Percentiles rank a stretch among this genome's conserved stretches.
Evolutionary conservation across 345 rosid species (phyloP).

Genomic region (Brassica carinata): DNA sequence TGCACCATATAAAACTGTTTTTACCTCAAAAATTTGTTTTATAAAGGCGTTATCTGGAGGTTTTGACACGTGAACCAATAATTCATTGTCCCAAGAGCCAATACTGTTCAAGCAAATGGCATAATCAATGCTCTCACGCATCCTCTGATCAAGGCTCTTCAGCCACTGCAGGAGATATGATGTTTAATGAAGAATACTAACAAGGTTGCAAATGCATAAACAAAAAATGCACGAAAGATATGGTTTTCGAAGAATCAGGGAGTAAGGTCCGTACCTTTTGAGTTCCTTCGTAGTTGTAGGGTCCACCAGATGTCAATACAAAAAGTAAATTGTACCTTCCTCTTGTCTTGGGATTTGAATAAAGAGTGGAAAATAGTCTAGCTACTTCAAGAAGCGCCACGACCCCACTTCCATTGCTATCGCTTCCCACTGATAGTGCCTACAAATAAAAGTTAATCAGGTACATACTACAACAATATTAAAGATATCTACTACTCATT

Average conservation of each 20-base stretch:
- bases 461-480: constrained; percentile 10
- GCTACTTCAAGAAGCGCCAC: constrained; percentile 96
- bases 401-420: constrained; percentile 95
- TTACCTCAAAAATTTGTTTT: constrained; percentile 91
- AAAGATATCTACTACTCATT: constrained; percentile 24
- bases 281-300: constrained; percentile 95
- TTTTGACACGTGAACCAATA: constrained; percentile 87
- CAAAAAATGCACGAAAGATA: not conserved
- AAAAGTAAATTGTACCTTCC: constrained; percentile 94
- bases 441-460: constrained; percentile 44
- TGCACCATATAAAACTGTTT: constrained; percentile 21
- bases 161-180: constrained; percentile 75
- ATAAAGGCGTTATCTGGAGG: constrained; percentile 92
- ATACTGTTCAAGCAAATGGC: constrained; percentile 96
- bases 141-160: constrained; percentile 91
- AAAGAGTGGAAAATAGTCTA: constrained; percentile 88
- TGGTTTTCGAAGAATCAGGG: constrained; percentile 14
- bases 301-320: constrained; percentile 95
- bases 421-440: constrained; percentile 96
- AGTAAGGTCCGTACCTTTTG: constrained; percentile 65
- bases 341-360: constrained; percentile 92
- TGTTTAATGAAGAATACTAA: constrained; percentile 20
- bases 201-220: constrained; percentile 5
- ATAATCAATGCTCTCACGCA: constrained; percentile 95
- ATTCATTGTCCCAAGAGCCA: constrained; percentile 77